These are phyloP conservation scores for Stromatinia cepivora DNA, from an alignment of 2,329 filamentous ascomycete genomes.

Conservation along the genomic window DNA sequence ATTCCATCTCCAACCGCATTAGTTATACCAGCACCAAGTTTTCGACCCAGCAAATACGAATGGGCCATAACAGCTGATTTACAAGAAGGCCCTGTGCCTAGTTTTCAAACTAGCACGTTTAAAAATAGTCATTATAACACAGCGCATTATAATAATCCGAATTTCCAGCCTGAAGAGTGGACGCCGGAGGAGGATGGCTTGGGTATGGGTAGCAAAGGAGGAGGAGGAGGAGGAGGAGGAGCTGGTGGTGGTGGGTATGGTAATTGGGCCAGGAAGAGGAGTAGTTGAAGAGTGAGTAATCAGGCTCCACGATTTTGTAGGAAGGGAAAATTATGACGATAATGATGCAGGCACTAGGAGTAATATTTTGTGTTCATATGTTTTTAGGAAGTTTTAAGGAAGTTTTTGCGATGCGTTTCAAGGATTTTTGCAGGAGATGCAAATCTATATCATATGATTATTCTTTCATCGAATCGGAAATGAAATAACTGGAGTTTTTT, in stretches of 20 bases:
- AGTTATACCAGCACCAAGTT: slow-evolving; percentile 27
- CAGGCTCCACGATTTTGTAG: too few species aligned
- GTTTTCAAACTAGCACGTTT: slow-evolving; percentile 55
- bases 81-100: slow-evolving; percentile 35
- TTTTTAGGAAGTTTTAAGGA: not conserved
- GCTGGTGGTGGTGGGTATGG: slow-evolving; percentile 5
- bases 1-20: slow-evolving; percentile 27
- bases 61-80: slow-evolving; percentile 38
- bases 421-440: not conserved
- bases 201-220: not conserved
- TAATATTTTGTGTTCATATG: slow-evolving; percentile 9
- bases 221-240: slow-evolving; percentile 12
- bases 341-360: slow-evolving; percentile 8
- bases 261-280: slow-evolving; percentile 22
- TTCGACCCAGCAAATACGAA: slow-evolving; percentile 41
- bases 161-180: slow-evolving; percentile 58
- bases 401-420: not conserved
- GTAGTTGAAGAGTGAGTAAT: not conserved
- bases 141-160: slow-evolving; percentile 66
- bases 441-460: slow-evolving; percentile 5
- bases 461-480: not conserved
- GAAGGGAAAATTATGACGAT: slow-evolving; percentile 2
- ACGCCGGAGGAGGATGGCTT: slow-evolving; percentile 40
- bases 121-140: slow-evolving; percentile 67
- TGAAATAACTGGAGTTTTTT: not conserved